Base-by-base conservation (phyloP, 441 rosid species). In the Erysimum cheiri region DNA sequence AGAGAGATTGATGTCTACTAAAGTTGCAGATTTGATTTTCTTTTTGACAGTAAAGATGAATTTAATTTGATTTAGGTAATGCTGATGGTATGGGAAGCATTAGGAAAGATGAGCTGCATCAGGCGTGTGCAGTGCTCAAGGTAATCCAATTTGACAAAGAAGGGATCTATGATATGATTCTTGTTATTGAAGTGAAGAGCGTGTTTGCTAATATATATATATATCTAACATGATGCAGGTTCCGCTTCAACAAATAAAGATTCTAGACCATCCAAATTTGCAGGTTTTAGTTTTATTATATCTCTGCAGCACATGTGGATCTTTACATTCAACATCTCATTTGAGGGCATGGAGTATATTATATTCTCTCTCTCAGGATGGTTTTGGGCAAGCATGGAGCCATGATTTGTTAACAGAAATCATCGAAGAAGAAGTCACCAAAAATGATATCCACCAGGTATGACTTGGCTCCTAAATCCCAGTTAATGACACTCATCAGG, bases 51-150 rank as follows among this genome's bases (percentile, higher is more conserved):
- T 5, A 22, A 10, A 35, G 8, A 6, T 62, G 14, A 33, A 8
- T 67, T 44, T 63, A 0, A 1, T n/a, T 26, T 19, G 33, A 41
- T 72, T 66, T 64, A 91, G 90, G 96, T 70, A 83, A 90, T 26
- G 96, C 91, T n/a, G 90, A 90, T 84, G 93, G 91, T 44, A 58
- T 82, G 76, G 98, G 98, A 74, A 83, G 77, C 67, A 67, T 76
- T 66, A 86, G 94, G 76, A 90, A 72, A 47, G 72, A 77, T 14
- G 97, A 91, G 80, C 82, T 93, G 35, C 83, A 78, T 41, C 77
- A 39, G 65, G 98, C 96, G 36, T 88, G 94, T 87, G 85, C 84
- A 36, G 86, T 85, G 41, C 94, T 87, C 55, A 80, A 84, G 88
- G 97, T 93, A 69, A 65, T 48, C 17, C 10, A 60, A 15, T 41